These are phyloP conservation scores for Tulasnella sp. DNA, from an alignment of 768 basidiomycete genomes.

Conservation along the genomic window DNA sequence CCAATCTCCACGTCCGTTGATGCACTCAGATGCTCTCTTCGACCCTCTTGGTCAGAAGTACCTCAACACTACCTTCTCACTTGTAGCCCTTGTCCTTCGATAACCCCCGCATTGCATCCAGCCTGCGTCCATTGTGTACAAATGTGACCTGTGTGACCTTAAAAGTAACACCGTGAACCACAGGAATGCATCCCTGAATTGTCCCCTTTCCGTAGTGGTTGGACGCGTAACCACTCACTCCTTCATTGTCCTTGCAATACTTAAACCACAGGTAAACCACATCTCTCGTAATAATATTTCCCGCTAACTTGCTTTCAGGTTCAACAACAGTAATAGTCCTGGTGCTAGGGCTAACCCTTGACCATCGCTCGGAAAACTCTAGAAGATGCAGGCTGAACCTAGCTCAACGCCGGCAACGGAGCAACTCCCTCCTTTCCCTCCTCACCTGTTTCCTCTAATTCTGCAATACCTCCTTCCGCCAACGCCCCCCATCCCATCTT, in stretches of 20 bases:
- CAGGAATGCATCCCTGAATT: too few species aligned
- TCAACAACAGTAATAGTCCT: not conserved
- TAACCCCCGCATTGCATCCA: not conserved
- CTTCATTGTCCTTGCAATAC: too few species aligned
- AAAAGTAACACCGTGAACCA: not conserved
- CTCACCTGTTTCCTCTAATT: slow-evolving; percentile 20
- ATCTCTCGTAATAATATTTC: too few species aligned
- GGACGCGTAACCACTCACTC: too few species aligned
- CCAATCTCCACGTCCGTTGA: not conserved
- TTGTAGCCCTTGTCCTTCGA: not conserved
- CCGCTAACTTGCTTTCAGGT: too few species aligned
- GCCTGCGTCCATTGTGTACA: not conserved
- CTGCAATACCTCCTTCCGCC: slow-evolving; percentile 28
- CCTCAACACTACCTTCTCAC: not conserved
- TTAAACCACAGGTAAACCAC: too few species aligned
- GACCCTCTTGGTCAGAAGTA: not conserved
- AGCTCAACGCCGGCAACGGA: not conserved
- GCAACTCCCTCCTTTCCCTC: slow-evolving; percentile 17
- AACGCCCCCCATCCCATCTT: slow-evolving; percentile 20
- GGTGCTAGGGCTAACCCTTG: not conserved
- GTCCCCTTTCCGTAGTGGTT: too few species aligned
- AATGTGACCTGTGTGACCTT: not conserved
- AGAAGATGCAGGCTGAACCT: not conserved
- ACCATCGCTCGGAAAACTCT: not conserved
- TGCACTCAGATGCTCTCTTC: not conserved